phyloP scores from a whole-genome alignment of 2,329 filamentous ascomycete genomes.

The Pyrenophora seminiperda region DNA sequence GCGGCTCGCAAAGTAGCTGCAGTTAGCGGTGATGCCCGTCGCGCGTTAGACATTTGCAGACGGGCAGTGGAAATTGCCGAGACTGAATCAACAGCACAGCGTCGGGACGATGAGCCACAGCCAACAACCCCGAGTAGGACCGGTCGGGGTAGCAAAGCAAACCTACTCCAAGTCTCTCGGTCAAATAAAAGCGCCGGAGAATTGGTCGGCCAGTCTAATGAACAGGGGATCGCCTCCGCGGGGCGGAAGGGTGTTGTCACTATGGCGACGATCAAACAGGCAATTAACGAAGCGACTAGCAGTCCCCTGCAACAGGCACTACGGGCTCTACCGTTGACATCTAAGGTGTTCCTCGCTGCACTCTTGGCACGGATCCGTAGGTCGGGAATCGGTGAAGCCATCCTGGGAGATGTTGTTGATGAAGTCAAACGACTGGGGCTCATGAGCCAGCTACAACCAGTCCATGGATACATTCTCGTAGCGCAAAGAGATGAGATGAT shows the following conservation, averaged over 20 bases:
- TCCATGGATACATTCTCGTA: constrained; percentile 65
- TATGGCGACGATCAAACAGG: constrained; percentile 89
- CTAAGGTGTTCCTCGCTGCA: constrained; percentile 84
- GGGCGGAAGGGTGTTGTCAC: constrained; percentile 68
- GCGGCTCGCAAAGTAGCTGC: constrained; percentile 95
- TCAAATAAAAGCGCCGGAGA: constrained; percentile 28
- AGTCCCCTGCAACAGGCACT: constrained; percentile 91
- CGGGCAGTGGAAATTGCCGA: constrained; percentile 95
- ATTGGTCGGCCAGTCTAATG: constrained; percentile 27
- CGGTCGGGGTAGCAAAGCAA: constrained; percentile 45
- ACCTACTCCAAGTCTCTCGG: constrained; percentile 23
- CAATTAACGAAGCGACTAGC: constrained; percentile 92
- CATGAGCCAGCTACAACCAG: constrained; percentile 64
- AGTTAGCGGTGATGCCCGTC: constrained; percentile 89
- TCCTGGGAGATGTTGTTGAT: constrained; percentile 86
- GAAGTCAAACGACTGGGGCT: constrained; percentile 75
- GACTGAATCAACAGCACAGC: constrained; percentile 59
- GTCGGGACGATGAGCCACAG: constrained; percentile 45
- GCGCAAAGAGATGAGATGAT: constrained; percentile 39
- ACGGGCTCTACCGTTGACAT: constrained; percentile 76
- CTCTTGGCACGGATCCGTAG: constrained; percentile 78
- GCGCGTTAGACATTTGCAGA: constrained; percentile 92
- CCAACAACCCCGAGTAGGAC: constrained; percentile 68
- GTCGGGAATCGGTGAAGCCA: constrained; percentile 84
- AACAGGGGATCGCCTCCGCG: constrained; percentile 26